Evolutionary conservation across 2,329 filamentous ascomycete species (phyloP), one percentile per base, ranked within the genome.

Genomic region (Epicoccum nigrum): DNA sequence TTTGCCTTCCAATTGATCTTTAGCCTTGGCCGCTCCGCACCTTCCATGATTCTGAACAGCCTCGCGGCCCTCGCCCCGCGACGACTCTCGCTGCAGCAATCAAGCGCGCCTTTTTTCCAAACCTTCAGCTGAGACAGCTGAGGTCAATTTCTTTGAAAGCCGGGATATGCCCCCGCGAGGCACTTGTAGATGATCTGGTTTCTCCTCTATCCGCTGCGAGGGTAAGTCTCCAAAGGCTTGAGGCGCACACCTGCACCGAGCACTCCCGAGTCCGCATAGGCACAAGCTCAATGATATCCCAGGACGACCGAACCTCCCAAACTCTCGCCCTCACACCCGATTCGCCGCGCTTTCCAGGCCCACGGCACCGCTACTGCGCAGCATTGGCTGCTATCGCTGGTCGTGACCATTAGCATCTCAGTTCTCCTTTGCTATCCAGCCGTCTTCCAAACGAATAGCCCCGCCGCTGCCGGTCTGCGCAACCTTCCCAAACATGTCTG

Each of bases 401-500:
- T 92, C 59, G 77, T 90, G 47, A 90, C 88, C n/a, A 85, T 89
- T 46, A 82, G 84, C 34, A 80, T 90, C 51, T 87, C 87, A 48
- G 83, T 87, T 37, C 75, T 87, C 44, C 81, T 92, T 46, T 83
- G 87, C 54, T 92, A 90, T 64, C 88, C 88, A 7, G 86, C 90
- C 45, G 82, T 89, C 16, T 91, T 90, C 67, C 82, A 92, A 42
- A 88, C 88, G 71, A 86, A 83, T 65, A 86, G 89, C 70, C 86
- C 88, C 59, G 84, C 84, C 62, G 87, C 85, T 65, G 86, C 86
- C 59, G 83, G 86, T 19, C 87, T 87, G 40, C 87, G 86, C 44
- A 88, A 86, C 55, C 77, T 92, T 7, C 89, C 89, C 23, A 86
- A 87, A 65, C 87, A 92, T 81, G 88, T 89, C 60, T 93, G 89